Evolutionary conservation across 306 rosid species (phyloP).

Genomic region (Ormosia semicastrata): DNA sequence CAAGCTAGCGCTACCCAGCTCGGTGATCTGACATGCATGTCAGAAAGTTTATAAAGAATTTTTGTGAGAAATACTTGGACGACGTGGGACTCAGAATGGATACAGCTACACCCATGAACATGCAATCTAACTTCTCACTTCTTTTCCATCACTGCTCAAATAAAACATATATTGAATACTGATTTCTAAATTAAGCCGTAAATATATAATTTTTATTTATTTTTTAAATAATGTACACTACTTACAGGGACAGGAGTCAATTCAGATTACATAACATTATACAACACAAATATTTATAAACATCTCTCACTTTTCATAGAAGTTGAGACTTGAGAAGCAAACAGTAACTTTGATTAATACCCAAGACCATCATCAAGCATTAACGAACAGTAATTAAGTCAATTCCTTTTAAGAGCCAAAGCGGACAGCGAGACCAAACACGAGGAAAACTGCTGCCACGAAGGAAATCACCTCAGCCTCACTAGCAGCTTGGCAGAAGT

Average conservation of each 20-base stretch:
- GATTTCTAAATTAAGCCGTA: too few species aligned
- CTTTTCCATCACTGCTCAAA: too few species aligned
- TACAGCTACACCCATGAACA: too few species aligned
- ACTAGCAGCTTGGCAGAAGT: slow-evolving; percentile 46
- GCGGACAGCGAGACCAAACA: slow-evolving; percentile 36
- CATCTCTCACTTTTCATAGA: background rate
- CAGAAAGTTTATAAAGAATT: background rate
- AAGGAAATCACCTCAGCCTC: slow-evolving; percentile 41
- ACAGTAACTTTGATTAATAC: background rate
- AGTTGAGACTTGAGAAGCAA: background rate
- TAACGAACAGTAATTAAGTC: background rate
- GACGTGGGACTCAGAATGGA: background rate
- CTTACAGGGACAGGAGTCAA: too few species aligned
- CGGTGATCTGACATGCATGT: background rate
- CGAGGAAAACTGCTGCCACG: slow-evolving; percentile 26
- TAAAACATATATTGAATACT: too few species aligned
- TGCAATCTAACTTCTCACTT: too few species aligned
- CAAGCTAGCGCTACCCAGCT: background rate
- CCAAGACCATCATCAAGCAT: background rate
- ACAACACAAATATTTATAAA: background rate
- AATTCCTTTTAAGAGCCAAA: slow-evolving; percentile 37
- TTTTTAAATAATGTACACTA: too few species aligned
- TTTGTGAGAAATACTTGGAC: background rate
- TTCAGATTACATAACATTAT: background rate
- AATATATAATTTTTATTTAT: too few species aligned